Base-by-base conservation (phyloP, 2,329 filamentous ascomycete genomes). In the Alternaria arborescens region DNA sequence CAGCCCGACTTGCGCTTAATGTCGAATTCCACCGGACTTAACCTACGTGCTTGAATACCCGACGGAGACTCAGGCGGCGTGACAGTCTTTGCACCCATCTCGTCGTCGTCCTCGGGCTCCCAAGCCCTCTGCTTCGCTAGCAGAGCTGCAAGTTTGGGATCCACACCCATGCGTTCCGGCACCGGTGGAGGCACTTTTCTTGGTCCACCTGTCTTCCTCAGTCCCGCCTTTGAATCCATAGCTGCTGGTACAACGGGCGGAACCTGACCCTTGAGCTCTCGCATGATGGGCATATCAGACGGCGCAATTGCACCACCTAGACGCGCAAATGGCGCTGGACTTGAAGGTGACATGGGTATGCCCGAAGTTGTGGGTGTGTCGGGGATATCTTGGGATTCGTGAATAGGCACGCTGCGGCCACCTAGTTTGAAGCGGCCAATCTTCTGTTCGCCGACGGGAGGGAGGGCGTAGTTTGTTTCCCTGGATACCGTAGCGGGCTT, bases 351-450 rank as follows among this genome's bases (percentile, higher is more conserved):
- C 12, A 38, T 41, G n/a, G 64, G 61, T n/a, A 55, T 59, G 8
- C 44, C 42, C 10, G 62, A 47, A 20, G 41, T 48, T 22, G 47
- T 28, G 22, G 55, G 58, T n/a, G 61, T 59, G 34, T 55, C 46
- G 24, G 57, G 57, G 24, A 65, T 48, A 7, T 71, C 65, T 30
- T 74, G 70, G 1, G 71, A 71, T 20, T 61, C 50, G 50, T 73
- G 71, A 42, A 71, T 58, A 5, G 72, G 72, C 24, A 64, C 60
- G 2, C 59, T 61, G 7, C 72, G 71, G 7, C 53, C 67, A 10
- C 72, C 70, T 1, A 74, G 58, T 18, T 44, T 67, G 61, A 64
- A 64, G 42, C 60, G 68, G 12, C 70, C 70, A 30, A 67, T 64
- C 20, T 67, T 64, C 41, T 69, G 69, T 20, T 64, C 38, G 10